Base-by-base conservation (phyloP, 306 rosid genomes). In the Alnus glutinosa region DNA sequence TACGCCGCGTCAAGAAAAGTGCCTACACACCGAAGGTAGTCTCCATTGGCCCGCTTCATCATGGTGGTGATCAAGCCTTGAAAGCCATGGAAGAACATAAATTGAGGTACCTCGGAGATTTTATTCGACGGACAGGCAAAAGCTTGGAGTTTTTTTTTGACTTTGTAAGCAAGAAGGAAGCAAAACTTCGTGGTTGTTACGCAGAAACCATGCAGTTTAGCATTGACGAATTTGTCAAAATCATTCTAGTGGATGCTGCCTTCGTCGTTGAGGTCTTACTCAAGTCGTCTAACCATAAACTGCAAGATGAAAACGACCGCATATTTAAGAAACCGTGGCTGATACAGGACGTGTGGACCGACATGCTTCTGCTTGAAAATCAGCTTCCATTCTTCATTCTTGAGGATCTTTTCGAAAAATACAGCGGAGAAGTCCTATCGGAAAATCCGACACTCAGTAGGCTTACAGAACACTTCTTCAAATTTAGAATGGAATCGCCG, bases 311-410 rank as follows among this genome's bases (percentile, higher is more conserved):
- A 71, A 51, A 71, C 18, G 88, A 84, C 58, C 58, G 74, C 46
- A 61, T 88, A 0, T 82, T 83, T 13, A 11, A 71, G 13, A 85
- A 76, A 68, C 85, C 87, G 54, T 83, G 77, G 84, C 44, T 82
- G 79, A 52, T 83, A 32, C 71, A 78, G n/a, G 84, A 84, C 47
- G 67, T 89, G 8, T 69, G 59, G 57, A 80, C 73, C 23, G 88
- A 86, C 59, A 68, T 84, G 75, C 59, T 79, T 48, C 16, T 89
- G 68, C 81, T 89, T 15, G 92, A 88, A 75, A 86, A 89, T 83
- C 92, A 89, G 48, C 77, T 89, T 66, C 88, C 92, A 0, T 85
- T 86, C 71, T 80, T 81, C 71, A 77, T 87, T 44, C 79, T 84
- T 10, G 81, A 87, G 32, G 80, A 78, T 1, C 19, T 82, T 36